Base-by-base conservation (phyloP, 345 rosid genomes). In the Rubroshorea leprosula region DNA sequence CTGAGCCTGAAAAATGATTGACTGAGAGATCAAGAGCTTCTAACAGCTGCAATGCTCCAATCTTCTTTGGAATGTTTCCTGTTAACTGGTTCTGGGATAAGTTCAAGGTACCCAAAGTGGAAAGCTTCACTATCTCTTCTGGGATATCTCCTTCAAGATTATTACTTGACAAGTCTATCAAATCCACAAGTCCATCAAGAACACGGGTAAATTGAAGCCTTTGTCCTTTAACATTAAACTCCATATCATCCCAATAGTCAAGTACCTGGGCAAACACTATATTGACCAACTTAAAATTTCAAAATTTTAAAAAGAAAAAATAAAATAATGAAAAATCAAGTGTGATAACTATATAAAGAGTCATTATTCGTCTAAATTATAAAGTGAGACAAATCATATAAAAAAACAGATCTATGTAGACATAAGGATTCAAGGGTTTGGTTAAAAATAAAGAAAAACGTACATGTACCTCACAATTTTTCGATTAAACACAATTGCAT, bases 1-100 rank as follows among this genome's bases (percentile, higher is more conserved):
- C n/a, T n/a, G n/a, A n/a, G n/a, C n/a, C 84, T 0, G 81, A 68
- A 6, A 76, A 29, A 60, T 7, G 17, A 76, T 83, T 83, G 44
- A 57, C 63, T 15, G 82, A 65, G 38, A 77, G 41, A 65, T 80
- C 77, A 27, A 75, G 69, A 22, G 64, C 43, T 57, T 70, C 68
- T 63, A 80, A 57, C 56, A 25, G 44, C 31, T 51, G 16, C 19
- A 78, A 49, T 2, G 55, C 49, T 7, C 71, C 68, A 5, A 73
- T 45, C 3, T 64, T 59, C 45, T 46, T 65, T 1, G 83, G 61
- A 14, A 78, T 75, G 38, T 26, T 46, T 49, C 76, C 76, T 1
- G n/a, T 24, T 7, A 78, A 61, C 47, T 49, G 46, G 55, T 74
- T 68, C 48, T 59, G 43, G 0, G 83, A 79, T 47, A 81, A 43